Base-by-base conservation (phyloP, 768 basidiomycete genomes). In the Hemileccinum impolitum region DNA sequence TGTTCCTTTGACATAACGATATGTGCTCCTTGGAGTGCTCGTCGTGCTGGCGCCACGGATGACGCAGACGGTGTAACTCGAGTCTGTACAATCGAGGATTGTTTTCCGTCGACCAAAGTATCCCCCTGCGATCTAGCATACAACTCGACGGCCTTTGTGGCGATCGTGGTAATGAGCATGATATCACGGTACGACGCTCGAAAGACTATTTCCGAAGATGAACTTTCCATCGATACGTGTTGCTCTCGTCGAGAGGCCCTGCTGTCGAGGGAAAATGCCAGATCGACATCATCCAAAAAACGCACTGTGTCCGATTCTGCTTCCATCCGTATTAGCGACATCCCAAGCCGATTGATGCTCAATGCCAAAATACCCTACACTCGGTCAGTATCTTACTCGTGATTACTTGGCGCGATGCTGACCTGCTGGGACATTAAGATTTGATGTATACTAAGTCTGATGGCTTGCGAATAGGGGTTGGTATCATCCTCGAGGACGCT, bases 141-240 rank as follows among this genome's bases (percentile, higher is more conserved):
- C n/a, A 93, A 74, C 48, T 87, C 85, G 31, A 90, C 70, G 0
- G 93, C 96, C 53, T 86, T 91, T 64, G 92, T 91, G 57, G 90
- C 77, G 53, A 95, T 94, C 4, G 82, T 72, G 39, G 78, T 84
- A 55, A 98, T 97, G 55, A 98, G 78, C 55, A 81, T 82, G 65
- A 98, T 90, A 63, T 99, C 96, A 17, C 91, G 82, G 61, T 94
- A 93, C 0, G 95, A 97, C n/a, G 92, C 92, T 21, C 96, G 81
- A 66, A 99, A 86, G 46, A 97, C 79, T 56, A 99, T 78, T 2
- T 94, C 87, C 52, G 90, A 86, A 21, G 82, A 71, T 15, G 77
- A 73, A n/a, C 94, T 63, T 62, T 96, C 94, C 50, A 97, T 85
- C 59, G 76, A 91, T 10, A 87, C 86, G 72, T 84, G 85, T 55